Evolutionary conservation across 176 grass and related monocot species (phyloP).

Genomic region (Carex parvula): DNA sequence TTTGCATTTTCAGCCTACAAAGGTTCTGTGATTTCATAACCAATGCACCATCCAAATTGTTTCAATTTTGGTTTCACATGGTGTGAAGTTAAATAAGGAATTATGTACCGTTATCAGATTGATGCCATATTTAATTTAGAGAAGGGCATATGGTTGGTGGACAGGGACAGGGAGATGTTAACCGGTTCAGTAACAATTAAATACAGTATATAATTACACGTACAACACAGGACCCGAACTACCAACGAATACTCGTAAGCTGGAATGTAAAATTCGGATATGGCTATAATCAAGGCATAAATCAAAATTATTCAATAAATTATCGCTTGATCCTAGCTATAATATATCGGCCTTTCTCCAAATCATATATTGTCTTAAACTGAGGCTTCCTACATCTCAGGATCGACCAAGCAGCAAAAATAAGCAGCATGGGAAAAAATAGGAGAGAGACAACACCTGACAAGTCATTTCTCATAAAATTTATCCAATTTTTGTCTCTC

Average conservation of each 20-base stretch:
- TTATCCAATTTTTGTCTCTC: slow-evolving; percentile 44
- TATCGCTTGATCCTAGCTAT: slow-evolving; percentile 53
- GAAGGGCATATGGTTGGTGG: too few species aligned
- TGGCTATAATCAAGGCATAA: background rate
- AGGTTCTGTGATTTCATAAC: background rate
- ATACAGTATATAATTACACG: slow-evolving; percentile 9
- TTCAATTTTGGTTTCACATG: background rate
- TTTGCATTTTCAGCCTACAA: slow-evolving; percentile 3
- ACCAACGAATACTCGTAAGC: background rate
- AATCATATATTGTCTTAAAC: slow-evolving; percentile 58
- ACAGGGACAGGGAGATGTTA: background rate
- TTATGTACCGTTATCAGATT: background rate
- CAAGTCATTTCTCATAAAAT: slow-evolving; percentile 31
- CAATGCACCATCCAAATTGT: background rate
- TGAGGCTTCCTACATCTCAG: slow-evolving; percentile 50
- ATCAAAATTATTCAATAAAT: slow-evolving; percentile 9
- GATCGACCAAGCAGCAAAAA: slow-evolving; percentile 55
- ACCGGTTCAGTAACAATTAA: background rate
- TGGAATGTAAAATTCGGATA: background rate
- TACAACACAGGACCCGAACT: background rate
- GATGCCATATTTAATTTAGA: background rate
- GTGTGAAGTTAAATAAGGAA: background rate
- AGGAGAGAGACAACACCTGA: slow-evolving; percentile 35
- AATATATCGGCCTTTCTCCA: slow-evolving; percentile 72
- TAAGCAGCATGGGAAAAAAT: slow-evolving; percentile 41